Conservation (phyloP, 1,284 basidiomycete species). For the Boletus mariae region DNA sequence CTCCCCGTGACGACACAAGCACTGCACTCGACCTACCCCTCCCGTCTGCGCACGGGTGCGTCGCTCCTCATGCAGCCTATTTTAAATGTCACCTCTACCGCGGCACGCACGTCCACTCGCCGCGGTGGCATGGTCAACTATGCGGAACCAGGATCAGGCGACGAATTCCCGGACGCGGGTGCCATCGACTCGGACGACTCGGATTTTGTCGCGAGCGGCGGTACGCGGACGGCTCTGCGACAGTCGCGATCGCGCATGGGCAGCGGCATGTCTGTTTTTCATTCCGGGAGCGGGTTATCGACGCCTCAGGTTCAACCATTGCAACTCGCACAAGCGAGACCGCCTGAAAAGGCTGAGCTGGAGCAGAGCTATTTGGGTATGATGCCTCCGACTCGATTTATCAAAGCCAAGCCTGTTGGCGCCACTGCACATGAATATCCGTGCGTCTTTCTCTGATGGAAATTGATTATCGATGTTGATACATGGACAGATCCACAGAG, state of each 20-base stretch:
- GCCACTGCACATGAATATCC: conserved; percentile 67
- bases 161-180: conserved; percentile 75
- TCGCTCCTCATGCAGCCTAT: conserved; percentile 93
- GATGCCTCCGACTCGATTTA: conserved; percentile 78
- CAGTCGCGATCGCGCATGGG: conserved; percentile 38
- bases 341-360: conserved; percentile 52
- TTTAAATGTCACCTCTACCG: conserved; percentile 37
- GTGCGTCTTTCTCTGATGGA: conserved; percentile 43
- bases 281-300: conserved; percentile 34
- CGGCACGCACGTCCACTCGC: conserved; percentile 48
- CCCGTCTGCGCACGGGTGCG: conserved; percentile 89
- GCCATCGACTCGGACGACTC: conserved; percentile 76
- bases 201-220: conserved; percentile 55
- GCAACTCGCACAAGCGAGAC: conserved; percentile 25
- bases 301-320: conserved; percentile 32
- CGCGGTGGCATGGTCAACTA: conserved; percentile 79
- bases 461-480: conserved; percentile 17
- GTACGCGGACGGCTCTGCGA: conserved; percentile 44
- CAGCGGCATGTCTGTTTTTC: conserved; percentile 34
- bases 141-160: conserved; percentile 80
- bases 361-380: conserved; percentile 89
- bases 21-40: conserved; percentile 79
- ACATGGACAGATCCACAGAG: conserved; percentile 54
- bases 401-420: conserved; percentile 57
- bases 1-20: conserved; percentile 69